These are phyloP conservation scores for Capsicum rhomboideum DNA, from an alignment of 257 asterid genomes.

Conservation along the genomic window DNA sequence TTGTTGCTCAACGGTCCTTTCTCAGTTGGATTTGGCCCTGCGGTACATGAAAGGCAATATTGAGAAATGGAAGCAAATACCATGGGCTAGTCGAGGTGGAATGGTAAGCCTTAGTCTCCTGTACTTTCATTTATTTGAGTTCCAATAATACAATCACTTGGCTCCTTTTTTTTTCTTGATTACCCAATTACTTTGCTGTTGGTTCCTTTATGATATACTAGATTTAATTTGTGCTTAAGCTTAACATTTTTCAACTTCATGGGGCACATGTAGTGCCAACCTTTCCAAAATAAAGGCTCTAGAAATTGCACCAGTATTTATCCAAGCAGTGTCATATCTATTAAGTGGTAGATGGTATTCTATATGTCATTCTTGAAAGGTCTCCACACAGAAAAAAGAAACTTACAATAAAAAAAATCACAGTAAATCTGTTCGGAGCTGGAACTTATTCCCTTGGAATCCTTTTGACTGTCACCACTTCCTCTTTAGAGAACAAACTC, in stretches of 20 bases:
- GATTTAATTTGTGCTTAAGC: neutral
- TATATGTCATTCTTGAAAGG: neutral
- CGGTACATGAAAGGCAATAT: conserved; percentile 31
- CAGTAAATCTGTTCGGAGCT: neutral
- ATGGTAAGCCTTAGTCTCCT: conserved; percentile 30
- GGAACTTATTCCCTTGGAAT: neutral
- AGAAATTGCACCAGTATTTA: neutral
- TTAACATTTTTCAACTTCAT: neutral
- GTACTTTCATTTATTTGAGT: conserved; percentile 8
- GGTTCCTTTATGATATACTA: neutral
- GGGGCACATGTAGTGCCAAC: neutral
- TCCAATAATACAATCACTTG: neutral
- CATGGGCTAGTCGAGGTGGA: conserved; percentile 63
- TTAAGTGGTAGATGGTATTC: neutral
- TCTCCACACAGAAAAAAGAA: neutral
- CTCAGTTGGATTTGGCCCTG: conserved; percentile 57
- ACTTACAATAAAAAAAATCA: neutral
- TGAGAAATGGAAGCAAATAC: conserved; percentile 45
- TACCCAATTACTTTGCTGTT: neutral
- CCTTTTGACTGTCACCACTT: neutral
- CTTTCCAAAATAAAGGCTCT: neutral
- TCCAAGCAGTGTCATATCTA: neutral
- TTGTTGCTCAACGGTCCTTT: neutral
- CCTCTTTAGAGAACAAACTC: neutral
- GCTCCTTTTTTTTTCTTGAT: neutral